Evolutionary conservation across 1,139 yeast species (phyloP).

Genomic region (Debaryomycetaceae sp.): DNA sequence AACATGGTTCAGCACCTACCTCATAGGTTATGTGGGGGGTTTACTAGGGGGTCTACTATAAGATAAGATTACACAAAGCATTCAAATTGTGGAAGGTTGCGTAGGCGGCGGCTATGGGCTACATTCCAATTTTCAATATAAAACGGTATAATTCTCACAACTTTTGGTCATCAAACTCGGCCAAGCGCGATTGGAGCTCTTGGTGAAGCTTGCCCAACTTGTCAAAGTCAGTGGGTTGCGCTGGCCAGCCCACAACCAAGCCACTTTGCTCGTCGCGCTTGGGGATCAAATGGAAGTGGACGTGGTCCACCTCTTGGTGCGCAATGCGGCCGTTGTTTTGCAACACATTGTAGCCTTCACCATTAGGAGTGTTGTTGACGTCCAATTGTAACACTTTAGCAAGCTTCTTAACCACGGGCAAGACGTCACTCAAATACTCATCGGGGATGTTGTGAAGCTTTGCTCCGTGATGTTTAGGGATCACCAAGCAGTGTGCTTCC

Average conservation of each 20-base stretch:
- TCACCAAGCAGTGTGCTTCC: constrained; percentile 80
- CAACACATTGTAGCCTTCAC: constrained; percentile 79
- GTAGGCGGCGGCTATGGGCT: constrained; percentile 1
- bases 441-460: constrained; percentile 89
- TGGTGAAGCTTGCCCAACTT: constrained; percentile 64
- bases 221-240: constrained; percentile 69
- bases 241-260: constrained; percentile 87
- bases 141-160: constrained; percentile 13
- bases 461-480: constrained; percentile 91
- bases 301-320: constrained; percentile 92
- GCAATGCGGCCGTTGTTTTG: constrained; percentile 94
- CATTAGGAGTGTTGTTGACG: constrained; percentile 52
- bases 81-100: too few relatives aligned
- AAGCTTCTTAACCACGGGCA: constrained; percentile 83
- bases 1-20: constrained; percentile 74
- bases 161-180: constrained; percentile 16
- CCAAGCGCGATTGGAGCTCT: constrained; percentile 51
- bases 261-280: constrained; percentile 70
- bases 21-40: constrained; percentile 73
- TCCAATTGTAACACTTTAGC: constrained; percentile 68
- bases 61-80: constrained; percentile 2
- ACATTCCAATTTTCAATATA: background rate
- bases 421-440: constrained; percentile 75
- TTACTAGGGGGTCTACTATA: constrained; percentile 42
- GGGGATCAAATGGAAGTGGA: constrained; percentile 94